Evolutionary conservation across 306 rosid species (phyloP), one percentile per base, ranked within the genome.

Genomic region (Lithocarpus polystachyus): DNA sequence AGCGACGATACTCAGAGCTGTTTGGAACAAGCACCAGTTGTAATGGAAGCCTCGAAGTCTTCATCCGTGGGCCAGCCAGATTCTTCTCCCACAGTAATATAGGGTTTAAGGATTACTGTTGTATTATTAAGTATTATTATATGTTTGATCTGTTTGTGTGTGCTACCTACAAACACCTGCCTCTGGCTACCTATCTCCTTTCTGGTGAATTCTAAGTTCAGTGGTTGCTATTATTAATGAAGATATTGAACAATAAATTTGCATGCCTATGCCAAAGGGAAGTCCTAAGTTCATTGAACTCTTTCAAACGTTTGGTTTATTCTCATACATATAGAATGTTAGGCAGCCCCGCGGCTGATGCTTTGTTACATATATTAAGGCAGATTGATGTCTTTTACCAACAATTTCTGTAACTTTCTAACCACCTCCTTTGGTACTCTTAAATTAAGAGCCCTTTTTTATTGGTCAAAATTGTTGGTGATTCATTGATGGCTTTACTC

Each of bases 31-130:
- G 88, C 93, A 67, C 92, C 95, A 5, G 80, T 86, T 23, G 76
- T 76, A 60, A 86, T 85, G 83, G 97, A 90, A 80, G 88, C 85
- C 23, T 94, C 99, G 2, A 94, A 94, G 79, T 94, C 99, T 24
- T 94, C 97, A 48, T 91, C 99, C 8, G 97, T 94, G 68, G 88
- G 97, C 57, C 95, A 92, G 84, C 97, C 97, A 7, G 97, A 92
- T 82, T 91, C 90, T 71, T 90, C 99, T 73, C 92, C 97, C 13
- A 89, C 95, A 2, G 89, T 78, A 57, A 80, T 84, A n/a, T 81
- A 83, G 97, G 84, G 86, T 84, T 74, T 91, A 79, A 85, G 78
- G 71, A 64, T 54, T 23, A 57, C 77, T 71, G 72, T 68, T 84
- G 74, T 61, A 56, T 82, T 57, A 8, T 65, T 57, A 8, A 75